Conservation (phyloP, 2,329 filamentous ascomycete species). For the Clathrospora elynae region DNA sequence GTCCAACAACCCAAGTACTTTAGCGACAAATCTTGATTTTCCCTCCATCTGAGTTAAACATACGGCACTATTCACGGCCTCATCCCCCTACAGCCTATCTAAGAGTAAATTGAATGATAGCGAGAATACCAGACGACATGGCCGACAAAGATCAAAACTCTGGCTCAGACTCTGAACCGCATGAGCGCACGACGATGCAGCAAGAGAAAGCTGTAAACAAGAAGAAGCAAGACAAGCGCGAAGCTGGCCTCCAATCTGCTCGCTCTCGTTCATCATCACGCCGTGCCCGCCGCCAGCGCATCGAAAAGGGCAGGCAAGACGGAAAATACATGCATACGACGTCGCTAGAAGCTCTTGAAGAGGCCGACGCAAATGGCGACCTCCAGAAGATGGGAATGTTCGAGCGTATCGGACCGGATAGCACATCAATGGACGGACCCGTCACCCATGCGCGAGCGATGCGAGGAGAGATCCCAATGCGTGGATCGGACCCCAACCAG, state of each 20-base stretch:
- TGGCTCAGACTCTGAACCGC: constrained; percentile 41
- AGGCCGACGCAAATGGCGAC: constrained; percentile 58
- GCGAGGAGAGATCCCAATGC: constrained; percentile 61
- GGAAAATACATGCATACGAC: constrained; percentile 60
- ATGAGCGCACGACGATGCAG: constrained; percentile 52
- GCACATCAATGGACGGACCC: constrained; percentile 61
- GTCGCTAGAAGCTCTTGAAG: constrained; percentile 56
- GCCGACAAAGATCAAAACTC: constrained; percentile 34
- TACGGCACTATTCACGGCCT: neutral
- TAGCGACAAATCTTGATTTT: no score
- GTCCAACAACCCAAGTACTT: no score
- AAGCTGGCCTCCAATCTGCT: constrained; percentile 49
- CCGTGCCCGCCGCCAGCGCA: constrained; percentile 54
- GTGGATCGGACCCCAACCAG: constrained; percentile 58
- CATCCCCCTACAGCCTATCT: neutral
- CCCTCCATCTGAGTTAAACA: constrained; percentile 4
- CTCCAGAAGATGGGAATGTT: constrained; percentile 57
- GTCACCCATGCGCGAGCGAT: constrained; percentile 60
- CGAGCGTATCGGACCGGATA: constrained; percentile 61
- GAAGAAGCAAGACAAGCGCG: constrained; percentile 47
- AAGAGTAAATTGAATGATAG: constrained; percentile 22
- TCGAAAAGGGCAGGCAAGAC: constrained; percentile 52
- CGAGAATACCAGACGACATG: constrained; percentile 33
- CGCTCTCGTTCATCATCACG: constrained; percentile 56
- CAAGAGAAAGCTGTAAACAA: constrained; percentile 54